phyloP scores from a whole-genome alignment of 2,329 filamentous ascomycete species.

The Fusarium tanahbumbuense region DNA sequence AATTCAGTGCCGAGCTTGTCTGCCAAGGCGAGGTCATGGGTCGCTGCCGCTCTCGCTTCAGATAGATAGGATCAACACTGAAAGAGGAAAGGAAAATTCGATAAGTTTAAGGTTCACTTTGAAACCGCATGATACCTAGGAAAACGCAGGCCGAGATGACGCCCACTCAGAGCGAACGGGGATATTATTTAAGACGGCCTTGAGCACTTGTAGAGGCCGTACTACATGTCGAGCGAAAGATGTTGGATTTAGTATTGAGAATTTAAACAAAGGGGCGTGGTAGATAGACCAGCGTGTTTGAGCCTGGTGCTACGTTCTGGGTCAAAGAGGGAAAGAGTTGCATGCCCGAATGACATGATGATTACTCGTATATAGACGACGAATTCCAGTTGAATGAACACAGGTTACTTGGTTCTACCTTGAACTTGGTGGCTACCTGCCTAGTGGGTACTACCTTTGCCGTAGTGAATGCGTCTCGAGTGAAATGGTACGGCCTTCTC shows the following conservation, averaged over 20 bases:
- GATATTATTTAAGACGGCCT: slow-evolving; percentile 25
- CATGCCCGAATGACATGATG: slow-evolving; percentile 40
- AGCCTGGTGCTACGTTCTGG: slow-evolving; percentile 33
- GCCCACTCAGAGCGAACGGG: slow-evolving; percentile 17
- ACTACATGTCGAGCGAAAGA: slow-evolving; percentile 38
- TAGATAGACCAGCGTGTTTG: slow-evolving; percentile 30
- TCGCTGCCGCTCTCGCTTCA: slow-evolving; percentile 90
- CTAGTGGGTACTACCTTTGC: background rate
- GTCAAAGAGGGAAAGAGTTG: slow-evolving; percentile 33
- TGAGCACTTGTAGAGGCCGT: slow-evolving; percentile 20
- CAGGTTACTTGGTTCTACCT: background rate
- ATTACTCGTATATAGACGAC: slow-evolving; percentile 40
- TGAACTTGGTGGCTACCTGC: background rate
- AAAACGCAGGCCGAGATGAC: slow-evolving; percentile 32
- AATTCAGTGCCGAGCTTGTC: slow-evolving; percentile 98
- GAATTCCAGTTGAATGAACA: slow-evolving; percentile 32
- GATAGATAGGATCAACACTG: slow-evolving; percentile 55
- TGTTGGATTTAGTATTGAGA: slow-evolving; percentile 40
- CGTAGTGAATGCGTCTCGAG: background rate
- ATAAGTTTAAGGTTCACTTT: slow-evolving; percentile 43
- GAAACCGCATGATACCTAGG: slow-evolving; percentile 46
- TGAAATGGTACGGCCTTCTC: background rate
- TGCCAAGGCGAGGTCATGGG: slow-evolving; percentile 99
- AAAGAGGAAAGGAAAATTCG: slow-evolving; percentile 33
- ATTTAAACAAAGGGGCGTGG: slow-evolving; percentile 27